These are phyloP conservation scores for Bimuria novae-zelandiae DNA, from an alignment of 2,329 filamentous ascomycete genomes.

Conservation along the genomic window DNA sequence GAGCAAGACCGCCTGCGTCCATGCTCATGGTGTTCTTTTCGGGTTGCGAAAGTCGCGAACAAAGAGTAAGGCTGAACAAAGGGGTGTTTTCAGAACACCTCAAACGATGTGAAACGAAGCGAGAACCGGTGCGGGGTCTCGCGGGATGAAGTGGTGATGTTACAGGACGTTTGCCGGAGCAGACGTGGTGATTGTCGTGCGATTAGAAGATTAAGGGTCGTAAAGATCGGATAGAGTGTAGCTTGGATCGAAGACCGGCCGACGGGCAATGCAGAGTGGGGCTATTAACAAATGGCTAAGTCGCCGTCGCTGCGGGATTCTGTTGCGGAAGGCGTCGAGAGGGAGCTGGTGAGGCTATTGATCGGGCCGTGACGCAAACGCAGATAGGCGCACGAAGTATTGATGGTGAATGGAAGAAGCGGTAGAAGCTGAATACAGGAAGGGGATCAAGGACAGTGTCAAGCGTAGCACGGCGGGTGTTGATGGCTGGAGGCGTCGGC, in stretches of 20 bases:
- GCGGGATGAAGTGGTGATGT: conserved; percentile 15
- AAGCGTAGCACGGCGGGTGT: conserved; percentile 20
- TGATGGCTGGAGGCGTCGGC: conserved; percentile 25
- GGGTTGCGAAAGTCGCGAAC: conserved; percentile 25
- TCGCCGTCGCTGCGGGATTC: conserved; percentile 20
- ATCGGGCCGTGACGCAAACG: conserved; percentile 19
- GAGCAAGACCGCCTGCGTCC: conserved; percentile 99
- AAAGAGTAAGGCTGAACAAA: conserved; percentile 40
- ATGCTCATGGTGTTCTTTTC: conserved; percentile 58
- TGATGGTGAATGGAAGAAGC: conserved; percentile 22
- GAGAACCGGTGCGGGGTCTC: conserved; percentile 14
- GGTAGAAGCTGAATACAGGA: conserved; percentile 29
- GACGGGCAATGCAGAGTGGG: conserved; percentile 44
- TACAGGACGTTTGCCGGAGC: conserved; percentile 30
- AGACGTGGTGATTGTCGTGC: conserved; percentile 27
- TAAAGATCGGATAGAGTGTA: conserved; percentile 40
- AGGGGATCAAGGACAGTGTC: conserved; percentile 30
- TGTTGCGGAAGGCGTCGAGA: conserved; percentile 19
- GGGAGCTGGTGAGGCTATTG: conserved; percentile 23
- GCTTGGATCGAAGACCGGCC: conserved; percentile 41
- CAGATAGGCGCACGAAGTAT: conserved; percentile 17
- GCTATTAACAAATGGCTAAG: conserved; percentile 42
- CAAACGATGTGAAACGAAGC: conserved; percentile 42
- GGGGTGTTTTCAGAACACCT: conserved; percentile 30
- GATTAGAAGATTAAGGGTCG: conserved; percentile 50